These are phyloP conservation scores for Cylindrodendrum hubeiense DNA, from an alignment of 2,329 filamentous ascomycete species.

Conservation along the genomic window DNA sequence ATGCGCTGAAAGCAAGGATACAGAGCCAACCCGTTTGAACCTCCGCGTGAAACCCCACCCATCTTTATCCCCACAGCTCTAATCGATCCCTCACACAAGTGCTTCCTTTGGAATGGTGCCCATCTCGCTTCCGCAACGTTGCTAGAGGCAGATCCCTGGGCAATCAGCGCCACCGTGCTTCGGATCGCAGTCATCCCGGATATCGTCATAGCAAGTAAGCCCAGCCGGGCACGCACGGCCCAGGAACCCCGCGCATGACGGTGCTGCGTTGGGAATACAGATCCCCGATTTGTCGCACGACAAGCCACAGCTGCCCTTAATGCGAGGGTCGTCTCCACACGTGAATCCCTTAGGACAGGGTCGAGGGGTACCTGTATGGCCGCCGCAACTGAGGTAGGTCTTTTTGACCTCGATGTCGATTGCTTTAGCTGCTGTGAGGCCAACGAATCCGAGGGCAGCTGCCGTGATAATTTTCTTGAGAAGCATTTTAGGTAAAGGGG, in stretches of 20 bases:
- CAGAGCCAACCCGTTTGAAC: too few relatives aligned
- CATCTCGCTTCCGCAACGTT: too few relatives aligned
- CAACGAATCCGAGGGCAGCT: constrained; percentile 33
- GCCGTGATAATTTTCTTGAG: constrained; percentile 35
- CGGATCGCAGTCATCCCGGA: too few relatives aligned
- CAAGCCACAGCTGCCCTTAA: constrained; percentile 46
- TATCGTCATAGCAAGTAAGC: constrained; percentile 48
- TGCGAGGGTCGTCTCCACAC: constrained; percentile 52
- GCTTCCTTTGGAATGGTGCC: too few relatives aligned
- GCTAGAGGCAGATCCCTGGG: too few relatives aligned
- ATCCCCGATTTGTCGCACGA: constrained; percentile 52
- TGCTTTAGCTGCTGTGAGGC: constrained; percentile 12
- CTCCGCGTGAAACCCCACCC: too few relatives aligned
- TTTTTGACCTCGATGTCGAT: constrained; percentile 44
- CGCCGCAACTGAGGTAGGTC: constrained; percentile 50
- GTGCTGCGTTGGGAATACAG: constrained; percentile 42
- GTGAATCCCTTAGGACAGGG: constrained; percentile 42
- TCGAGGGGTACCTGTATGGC: constrained; percentile 39
- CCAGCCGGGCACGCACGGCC: constrained; percentile 44
- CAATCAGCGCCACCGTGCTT: too few relatives aligned
- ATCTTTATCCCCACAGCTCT: too few relatives aligned
- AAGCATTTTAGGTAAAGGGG: constrained; percentile 37
- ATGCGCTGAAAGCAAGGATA: too few relatives aligned
- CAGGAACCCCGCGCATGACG: constrained; percentile 43
- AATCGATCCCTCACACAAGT: too few relatives aligned